A percentile compares a stretch with the other conserved stretches of the same genome.
phyloP scores from a whole-genome alignment of 1,284 basidiomycete genomes.

The Ceratobasidium sp. region DNA sequence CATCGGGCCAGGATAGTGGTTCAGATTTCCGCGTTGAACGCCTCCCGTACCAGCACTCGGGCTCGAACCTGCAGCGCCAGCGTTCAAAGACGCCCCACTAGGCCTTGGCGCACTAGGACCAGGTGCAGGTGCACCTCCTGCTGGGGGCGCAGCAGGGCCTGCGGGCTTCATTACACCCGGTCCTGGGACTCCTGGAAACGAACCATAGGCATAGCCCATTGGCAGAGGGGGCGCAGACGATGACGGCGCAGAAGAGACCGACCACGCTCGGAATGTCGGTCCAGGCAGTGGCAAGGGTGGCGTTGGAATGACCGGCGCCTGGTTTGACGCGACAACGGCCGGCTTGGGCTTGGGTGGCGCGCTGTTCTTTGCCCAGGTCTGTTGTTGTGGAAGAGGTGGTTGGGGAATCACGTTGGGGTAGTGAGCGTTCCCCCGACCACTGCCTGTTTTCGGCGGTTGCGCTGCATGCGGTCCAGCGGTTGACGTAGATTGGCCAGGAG shows the following conservation, averaged over 20 bases:
- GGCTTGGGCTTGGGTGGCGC: neutral
- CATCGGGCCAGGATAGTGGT: conserved; percentile 34
- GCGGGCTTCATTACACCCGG: conserved; percentile 21
- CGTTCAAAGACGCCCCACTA: neutral
- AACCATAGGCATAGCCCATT: conserved; percentile 28
- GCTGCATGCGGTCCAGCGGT: neutral
- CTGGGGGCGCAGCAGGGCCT: neutral
- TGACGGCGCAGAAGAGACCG: neutral
- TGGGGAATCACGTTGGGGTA: conserved; percentile 39
- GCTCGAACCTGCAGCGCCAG: conserved; percentile 6
- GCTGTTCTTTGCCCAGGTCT: neutral
- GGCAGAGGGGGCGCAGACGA: conserved; percentile 7
- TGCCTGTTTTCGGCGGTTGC: neutral
- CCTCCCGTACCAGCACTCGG: conserved; percentile 25
- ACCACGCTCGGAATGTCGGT: conserved; percentile 36
- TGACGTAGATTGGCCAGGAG: conserved; percentile 12
- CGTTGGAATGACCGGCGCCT: conserved; percentile 4
- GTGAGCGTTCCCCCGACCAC: conserved; percentile 31
- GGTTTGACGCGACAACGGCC: neutral
- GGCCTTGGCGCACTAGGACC: neutral
- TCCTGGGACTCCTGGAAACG: conserved; percentile 24
- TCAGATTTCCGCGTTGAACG: conserved; percentile 22
- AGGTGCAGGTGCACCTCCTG: neutral
- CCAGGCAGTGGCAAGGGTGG: conserved; percentile 33
- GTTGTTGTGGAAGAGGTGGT: conserved; percentile 1